These are phyloP conservation scores for Mucor piriformis DNA, from an alignment of 371 early-diverging fungal genomes.

Conservation along the genomic window DNA sequence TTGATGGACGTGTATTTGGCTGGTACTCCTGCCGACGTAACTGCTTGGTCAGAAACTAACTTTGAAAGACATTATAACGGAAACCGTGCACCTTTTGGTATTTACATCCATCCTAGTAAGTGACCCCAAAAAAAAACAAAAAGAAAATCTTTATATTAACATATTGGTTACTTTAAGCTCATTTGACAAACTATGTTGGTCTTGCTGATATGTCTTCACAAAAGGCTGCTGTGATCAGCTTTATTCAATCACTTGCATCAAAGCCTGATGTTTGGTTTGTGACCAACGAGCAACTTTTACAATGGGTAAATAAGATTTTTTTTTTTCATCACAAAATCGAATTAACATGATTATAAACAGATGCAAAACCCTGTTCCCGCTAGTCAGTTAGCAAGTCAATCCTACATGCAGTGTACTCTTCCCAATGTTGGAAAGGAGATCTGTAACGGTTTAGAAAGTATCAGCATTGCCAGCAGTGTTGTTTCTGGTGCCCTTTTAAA, in stretches of 20 bases:
- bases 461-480: conserved; percentile 44
- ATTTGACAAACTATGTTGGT: conserved; percentile 46
- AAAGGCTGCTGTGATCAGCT: conserved; percentile 45
- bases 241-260: conserved; percentile 49
- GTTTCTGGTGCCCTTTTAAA: conserved; percentile 50
- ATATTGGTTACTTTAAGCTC: conserved; percentile 20
- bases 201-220: conserved; percentile 37
- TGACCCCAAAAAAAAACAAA: background rate
- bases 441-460: conserved; percentile 72
- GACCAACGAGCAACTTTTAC: conserved; percentile 64
- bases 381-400: conserved; percentile 54
- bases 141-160: background rate
- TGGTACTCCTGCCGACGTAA: conserved; percentile 51
- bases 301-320: conserved; percentile 54
- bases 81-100: conserved; percentile 72
- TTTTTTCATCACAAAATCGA: too few species aligned
- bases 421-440: conserved; percentile 72
- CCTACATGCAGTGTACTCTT: conserved; percentile 62
- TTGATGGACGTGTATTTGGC: conserved; percentile 76
- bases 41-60: conserved; percentile 56
- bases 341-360: too few species aligned
- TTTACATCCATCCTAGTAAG: conserved; percentile 60
- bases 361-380: conserved; percentile 74
- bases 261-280: conserved; percentile 73
- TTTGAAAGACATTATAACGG: conserved; percentile 70